Conservation (phyloP, 2,329 filamentous ascomycete genomes). For the Aspergillus sp. region DNA sequence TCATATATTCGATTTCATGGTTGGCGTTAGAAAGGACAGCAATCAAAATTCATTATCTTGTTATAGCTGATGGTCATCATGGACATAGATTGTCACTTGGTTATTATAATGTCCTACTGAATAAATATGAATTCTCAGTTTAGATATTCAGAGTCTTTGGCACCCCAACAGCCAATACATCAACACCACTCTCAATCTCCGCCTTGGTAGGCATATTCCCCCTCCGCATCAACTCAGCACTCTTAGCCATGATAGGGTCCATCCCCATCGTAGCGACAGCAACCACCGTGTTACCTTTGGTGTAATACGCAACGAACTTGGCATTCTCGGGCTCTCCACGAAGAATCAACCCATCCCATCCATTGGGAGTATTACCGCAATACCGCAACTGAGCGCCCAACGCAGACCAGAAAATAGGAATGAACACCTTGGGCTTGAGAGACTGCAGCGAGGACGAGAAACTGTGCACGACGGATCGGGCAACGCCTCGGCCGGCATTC, state of each 20-base stretch:
- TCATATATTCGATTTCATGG: too few species aligned
- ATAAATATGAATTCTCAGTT: not conserved
- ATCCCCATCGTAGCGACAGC: constrained; percentile 87
- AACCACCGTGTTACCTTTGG: constrained; percentile 77
- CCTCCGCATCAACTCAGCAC: constrained; percentile 76
- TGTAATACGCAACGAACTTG: constrained; percentile 87
- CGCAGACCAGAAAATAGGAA: constrained; percentile 96
- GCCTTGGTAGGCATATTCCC: constrained; percentile 79
- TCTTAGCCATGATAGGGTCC: constrained; percentile 81
- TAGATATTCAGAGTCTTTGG: constrained; percentile 17
- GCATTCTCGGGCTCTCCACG: constrained; percentile 70
- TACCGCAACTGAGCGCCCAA: constrained; percentile 85
- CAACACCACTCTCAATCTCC: constrained; percentile 57
- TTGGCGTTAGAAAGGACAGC: constrained; percentile 15
- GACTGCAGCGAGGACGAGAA: constrained; percentile 25
- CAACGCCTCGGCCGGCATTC: constrained; percentile 78
- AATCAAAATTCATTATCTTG: constrained; percentile 11
- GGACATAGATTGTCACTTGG: too few species aligned
- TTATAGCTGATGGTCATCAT: too few species aligned
- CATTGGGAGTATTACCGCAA: constrained; percentile 77
- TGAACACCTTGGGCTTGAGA: constrained; percentile 65
- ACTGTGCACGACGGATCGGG: constrained; percentile 68
- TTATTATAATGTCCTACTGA: too few species aligned
- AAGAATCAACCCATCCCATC: constrained; percentile 81
- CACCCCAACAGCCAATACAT: constrained; percentile 34